A percentile compares a stretch with the other conserved stretches of the same genome.
Evolutionary conservation across 2,329 filamentous ascomycete species (phyloP).

Genomic region (Verticillium nubilum): DNA sequence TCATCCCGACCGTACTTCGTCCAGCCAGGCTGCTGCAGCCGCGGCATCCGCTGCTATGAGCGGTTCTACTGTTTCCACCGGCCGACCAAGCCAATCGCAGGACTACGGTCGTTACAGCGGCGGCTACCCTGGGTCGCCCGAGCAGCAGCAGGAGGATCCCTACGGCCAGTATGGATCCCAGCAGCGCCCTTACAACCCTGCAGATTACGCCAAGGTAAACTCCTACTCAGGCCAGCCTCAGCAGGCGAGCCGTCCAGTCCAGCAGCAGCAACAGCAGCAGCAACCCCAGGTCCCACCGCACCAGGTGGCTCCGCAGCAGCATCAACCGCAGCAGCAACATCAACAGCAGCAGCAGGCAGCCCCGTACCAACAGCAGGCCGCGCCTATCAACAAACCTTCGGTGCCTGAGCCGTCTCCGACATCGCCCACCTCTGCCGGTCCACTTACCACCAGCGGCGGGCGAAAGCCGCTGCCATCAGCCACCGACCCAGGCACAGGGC

Average conservation of each 20-base stretch:
- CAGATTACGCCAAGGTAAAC: slow-evolving; percentile 64
- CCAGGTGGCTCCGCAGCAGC: slow-evolving; percentile 28
- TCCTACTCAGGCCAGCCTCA: slow-evolving; percentile 30
- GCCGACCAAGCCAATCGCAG: slow-evolving; percentile 15
- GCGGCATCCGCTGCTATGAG: slow-evolving; percentile 55
- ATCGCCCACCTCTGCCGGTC: slow-evolving; percentile 17
- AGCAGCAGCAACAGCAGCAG: slow-evolving; percentile 28
- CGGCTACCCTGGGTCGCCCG: slow-evolving; percentile 20
- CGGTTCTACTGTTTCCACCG: slow-evolving; percentile 33
- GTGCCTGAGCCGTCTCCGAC: slow-evolving; percentile 26
- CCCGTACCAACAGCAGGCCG: slow-evolving; percentile 22
- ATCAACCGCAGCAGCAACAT: slow-evolving; percentile 20
- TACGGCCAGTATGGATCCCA: slow-evolving; percentile 31
- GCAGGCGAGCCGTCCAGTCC: slow-evolving; percentile 9
- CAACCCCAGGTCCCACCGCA: slow-evolving; percentile 15
- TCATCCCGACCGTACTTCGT: slow-evolving; percentile 49
- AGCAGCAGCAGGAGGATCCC: slow-evolving; percentile 19
- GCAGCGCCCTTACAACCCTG: slow-evolving; percentile 70
- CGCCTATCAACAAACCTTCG: slow-evolving; percentile 12
- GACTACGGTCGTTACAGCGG: slow-evolving; percentile 29
- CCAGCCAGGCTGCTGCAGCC: slow-evolving; percentile 47
- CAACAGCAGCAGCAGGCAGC: slow-evolving; percentile 28
- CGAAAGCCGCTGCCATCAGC: slow-evolving; percentile 64
- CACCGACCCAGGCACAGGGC: slow-evolving; percentile 66
- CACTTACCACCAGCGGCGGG: slow-evolving; percentile 9